Percentiles rank a stretch among this genome's conserved stretches.
Conservation (phyloP, 768 basidiomycete genomes). For the Hygrocybe punicea region DNA sequence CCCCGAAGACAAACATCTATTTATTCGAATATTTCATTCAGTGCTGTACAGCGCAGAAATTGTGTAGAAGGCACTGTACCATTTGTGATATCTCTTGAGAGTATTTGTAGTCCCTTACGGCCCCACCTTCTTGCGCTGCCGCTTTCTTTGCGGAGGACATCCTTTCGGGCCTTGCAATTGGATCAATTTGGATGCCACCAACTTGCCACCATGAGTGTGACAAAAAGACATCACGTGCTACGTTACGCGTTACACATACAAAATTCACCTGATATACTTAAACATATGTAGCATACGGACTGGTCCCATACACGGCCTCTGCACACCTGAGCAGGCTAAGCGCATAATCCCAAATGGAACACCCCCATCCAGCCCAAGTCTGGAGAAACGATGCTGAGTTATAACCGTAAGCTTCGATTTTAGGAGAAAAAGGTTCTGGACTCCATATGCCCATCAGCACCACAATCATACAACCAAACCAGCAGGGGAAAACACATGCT, state of each 20-base stretch:
- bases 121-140: slow-evolving; percentile 13
- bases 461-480: background rate
- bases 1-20: slow-evolving; percentile 99
- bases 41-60: slow-evolving; percentile 2
- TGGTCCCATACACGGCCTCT: slow-evolving; percentile 48
- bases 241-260: background rate
- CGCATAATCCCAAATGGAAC: background rate
- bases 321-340: slow-evolving; percentile 57
- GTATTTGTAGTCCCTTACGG: slow-evolving; percentile 75
- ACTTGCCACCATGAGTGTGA: no score
- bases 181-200: no score
- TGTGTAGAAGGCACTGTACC: slow-evolving; percentile 43
- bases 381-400: slow-evolving; percentile 54
- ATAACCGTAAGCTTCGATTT: slow-evolving; percentile 2
- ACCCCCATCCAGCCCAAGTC: slow-evolving; percentile 50
- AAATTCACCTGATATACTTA: background rate
- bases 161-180: no score
- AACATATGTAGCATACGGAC: background rate
- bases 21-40: background rate
- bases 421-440: slow-evolving; percentile 6
- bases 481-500: background rate
- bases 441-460: background rate
- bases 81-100: slow-evolving; percentile 91
- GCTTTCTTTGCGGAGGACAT: slow-evolving; percentile 14
- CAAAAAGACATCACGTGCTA: no score